Evolutionary conservation across 1,284 basidiomycete genomes (phyloP), one percentile per base, ranked within the genome.

Genomic region (Polyporus tsugae): DNA sequence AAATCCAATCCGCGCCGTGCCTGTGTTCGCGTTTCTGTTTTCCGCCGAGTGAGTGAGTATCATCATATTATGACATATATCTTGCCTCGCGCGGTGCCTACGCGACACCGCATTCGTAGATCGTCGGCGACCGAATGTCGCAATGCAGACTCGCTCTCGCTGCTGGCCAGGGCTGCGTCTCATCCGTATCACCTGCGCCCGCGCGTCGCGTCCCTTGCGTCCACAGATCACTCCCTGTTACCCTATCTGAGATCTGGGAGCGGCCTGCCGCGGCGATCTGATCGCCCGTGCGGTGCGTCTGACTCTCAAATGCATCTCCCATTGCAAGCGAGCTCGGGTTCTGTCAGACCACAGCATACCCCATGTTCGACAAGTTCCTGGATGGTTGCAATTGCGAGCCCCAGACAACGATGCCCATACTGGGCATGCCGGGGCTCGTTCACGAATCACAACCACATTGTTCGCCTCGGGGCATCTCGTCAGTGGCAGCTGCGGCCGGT

Each of bases 201-300:
- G 44, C n/a, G n/a, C 44, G 44, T n/a, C 44, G 3, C 11, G 46
- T 49, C 11, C 22, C 29, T 44, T 44, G 42, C 44, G 46, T 25
- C 46, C 46, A 49, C 46, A 49, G 22, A 49, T 49, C 46, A 49
- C 46, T 49, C 22, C 46, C 46, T 49, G 46, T 49, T 49, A 49
- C 46, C 46, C 46, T 49, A 49, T 49, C 46, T 49, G 46, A 22
- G 46, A 49, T 49, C 46, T 10, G 4, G 22, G 11, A 22, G 46
- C 46, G 46, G 22, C 22, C 46, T 13, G 22, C 46, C 46, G 22
- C 46, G 46, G 46, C 46, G 46, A 49, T 49, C 46, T 49, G 46
- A 49, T 49, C 46, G 46, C 46, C 46, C 22, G 46, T 49, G 22
- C 46, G 22, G 46, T 49, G 46, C 46, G n/a, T 22, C 44, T 46